Percentiles rank a stretch among this genome's conserved stretches.
These are phyloP conservation scores for Candida xyloterini DNA, from an alignment of 805 yeast species.

Conservation along the genomic window DNA sequence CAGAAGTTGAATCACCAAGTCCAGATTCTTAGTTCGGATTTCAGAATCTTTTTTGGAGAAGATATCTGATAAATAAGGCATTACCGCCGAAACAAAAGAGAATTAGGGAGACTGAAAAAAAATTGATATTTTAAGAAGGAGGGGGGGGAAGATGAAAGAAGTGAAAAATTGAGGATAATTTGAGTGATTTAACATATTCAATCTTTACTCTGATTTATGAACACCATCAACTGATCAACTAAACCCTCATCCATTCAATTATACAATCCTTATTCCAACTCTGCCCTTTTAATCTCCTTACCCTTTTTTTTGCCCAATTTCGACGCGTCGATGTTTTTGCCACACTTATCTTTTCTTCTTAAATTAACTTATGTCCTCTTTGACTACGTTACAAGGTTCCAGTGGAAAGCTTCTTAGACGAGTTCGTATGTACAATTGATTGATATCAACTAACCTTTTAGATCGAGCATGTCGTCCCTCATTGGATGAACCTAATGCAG, in stretches of 20 bases:
- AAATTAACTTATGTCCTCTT: constrained; percentile 27
- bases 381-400: constrained; percentile 33
- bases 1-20: constrained; percentile 3
- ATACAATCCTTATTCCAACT: too few species aligned
- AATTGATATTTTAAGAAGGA: not conserved
- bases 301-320: not conserved
- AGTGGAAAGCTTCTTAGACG: constrained; percentile 38
- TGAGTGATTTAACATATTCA: too few species aligned
- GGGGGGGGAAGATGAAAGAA: too few species aligned
- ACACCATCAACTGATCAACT: too few species aligned
- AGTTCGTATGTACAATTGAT: constrained; percentile 29
- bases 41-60: not conserved
- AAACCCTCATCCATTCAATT: too few species aligned
- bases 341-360: constrained; percentile 9
- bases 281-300: too few species aligned
- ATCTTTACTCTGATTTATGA: too few species aligned
- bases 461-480: constrained; percentile 83
- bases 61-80: not conserved
- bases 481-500: constrained; percentile 80
- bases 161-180: too few species aligned
- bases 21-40: constrained; percentile 1
- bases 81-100: constrained; percentile 2
- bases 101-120: not conserved
- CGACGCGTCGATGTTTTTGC: constrained; percentile 12
- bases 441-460: not conserved